Evolutionary conservation across 2,329 filamentous ascomycete species (phyloP).

Genomic region (Fusarium drepaniforme): DNA sequence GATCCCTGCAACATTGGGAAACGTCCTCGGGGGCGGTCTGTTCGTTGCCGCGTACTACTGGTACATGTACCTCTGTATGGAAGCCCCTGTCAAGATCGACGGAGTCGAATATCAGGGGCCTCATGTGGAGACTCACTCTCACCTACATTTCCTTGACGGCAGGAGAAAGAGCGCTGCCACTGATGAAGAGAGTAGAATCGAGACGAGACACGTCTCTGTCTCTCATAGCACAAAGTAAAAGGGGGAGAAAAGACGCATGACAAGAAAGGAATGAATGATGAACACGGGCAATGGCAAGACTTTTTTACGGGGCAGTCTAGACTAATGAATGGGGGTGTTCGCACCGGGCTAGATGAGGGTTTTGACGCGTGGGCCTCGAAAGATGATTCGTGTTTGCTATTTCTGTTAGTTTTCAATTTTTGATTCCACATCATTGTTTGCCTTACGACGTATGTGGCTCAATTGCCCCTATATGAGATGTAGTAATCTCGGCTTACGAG

Average conservation of each 20-base stretch:
- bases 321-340: not conserved
- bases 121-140: constrained; percentile 2
- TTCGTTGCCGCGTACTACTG: constrained; percentile 60
- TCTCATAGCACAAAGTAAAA: not conserved
- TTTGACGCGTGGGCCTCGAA: not conserved
- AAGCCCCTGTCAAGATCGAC: constrained; percentile 26
- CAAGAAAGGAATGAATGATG: not conserved
- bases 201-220: constrained; percentile 10
- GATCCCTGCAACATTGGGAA: constrained; percentile 65
- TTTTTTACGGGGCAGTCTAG: not conserved
- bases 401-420: not conserved
- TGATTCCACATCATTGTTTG: not conserved
- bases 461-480: not conserved
- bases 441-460: not conserved
- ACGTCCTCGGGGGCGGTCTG: constrained; percentile 64
- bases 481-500: not conserved
- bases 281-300: not conserved
- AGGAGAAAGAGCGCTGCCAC: constrained; percentile 6
- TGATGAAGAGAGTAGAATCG: constrained; percentile 37
- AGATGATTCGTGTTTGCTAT: not conserved
- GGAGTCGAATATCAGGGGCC: constrained; percentile 21
- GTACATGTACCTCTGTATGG: constrained; percentile 39
- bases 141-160: constrained; percentile 13
- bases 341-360: not conserved
- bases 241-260: not conserved